Conservation (phyloP, 306 rosid species). For the Lathyrus aphaca region DNA sequence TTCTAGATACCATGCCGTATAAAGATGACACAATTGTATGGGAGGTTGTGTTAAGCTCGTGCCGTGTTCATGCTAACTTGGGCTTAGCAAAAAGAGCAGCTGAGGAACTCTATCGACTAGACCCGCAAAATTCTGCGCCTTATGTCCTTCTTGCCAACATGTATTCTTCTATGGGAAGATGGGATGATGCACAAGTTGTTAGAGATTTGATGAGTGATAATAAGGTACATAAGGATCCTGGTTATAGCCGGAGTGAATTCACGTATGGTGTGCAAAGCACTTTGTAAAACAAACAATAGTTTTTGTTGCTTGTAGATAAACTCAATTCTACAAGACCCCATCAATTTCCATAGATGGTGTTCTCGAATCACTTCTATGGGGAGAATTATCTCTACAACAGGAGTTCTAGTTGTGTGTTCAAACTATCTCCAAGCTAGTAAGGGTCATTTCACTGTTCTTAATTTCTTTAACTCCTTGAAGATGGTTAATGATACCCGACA, state of each 20-base stretch:
- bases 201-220: constrained; percentile 70
- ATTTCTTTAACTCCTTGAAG: constrained; percentile 8
- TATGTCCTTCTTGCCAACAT: constrained; percentile 81
- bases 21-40: constrained; percentile 79
- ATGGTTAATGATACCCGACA: neutral
- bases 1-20: constrained; percentile 64
- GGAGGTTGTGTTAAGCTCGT: constrained; percentile 84
- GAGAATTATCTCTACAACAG: neutral
- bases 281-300: constrained; percentile 29
- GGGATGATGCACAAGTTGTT: constrained; percentile 73
- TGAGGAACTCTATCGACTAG: constrained; percentile 62
- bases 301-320: constrained; percentile 15
- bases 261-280: constrained; percentile 39
- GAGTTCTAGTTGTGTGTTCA: no score
- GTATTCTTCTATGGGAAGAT: constrained; percentile 79
- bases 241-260: constrained; percentile 71
- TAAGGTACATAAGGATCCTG: constrained; percentile 62
- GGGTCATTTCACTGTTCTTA: neutral
- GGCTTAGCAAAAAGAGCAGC: constrained; percentile 70
- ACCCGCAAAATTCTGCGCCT: constrained; percentile 60
- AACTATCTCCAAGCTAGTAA: no score
- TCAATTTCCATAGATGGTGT: neutral
- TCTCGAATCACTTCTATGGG: constrained; percentile 1
- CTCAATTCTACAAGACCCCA: constrained; percentile 6
- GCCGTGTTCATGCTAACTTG: constrained; percentile 68